Conservation (phyloP, 176 grass and related monocot genomes). For the Aegilops umbellulata region DNA sequence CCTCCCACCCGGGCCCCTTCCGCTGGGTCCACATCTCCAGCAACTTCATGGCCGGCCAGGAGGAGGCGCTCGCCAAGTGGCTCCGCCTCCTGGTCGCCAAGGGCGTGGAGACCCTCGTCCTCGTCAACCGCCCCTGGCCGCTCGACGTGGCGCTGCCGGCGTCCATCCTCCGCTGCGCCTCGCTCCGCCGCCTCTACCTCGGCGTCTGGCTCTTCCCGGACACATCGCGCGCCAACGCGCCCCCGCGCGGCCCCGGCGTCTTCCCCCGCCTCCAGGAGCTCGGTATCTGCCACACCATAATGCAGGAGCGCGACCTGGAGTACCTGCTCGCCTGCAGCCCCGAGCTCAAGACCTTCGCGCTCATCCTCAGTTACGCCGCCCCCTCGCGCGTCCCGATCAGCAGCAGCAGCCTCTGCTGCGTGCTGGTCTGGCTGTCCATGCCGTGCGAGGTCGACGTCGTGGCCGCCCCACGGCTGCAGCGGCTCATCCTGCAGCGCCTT, state of each 20-base stretch:
- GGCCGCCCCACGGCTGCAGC: not conserved
- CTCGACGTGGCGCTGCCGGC: not conserved
- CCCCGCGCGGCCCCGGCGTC: not conserved
- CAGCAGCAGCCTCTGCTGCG: constrained; percentile 14
- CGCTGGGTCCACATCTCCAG: not conserved
- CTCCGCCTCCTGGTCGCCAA: constrained; percentile 1
- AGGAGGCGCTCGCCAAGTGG: not conserved
- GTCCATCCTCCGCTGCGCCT: not conserved
- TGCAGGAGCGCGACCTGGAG: constrained; percentile 16
- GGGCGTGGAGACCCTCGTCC: not conserved
- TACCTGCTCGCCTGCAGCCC: constrained; percentile 29
- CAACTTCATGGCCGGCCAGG: not conserved
- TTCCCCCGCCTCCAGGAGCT: constrained; percentile 40
- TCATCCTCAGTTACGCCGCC: not conserved
- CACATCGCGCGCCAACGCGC: not conserved
- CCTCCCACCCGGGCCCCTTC: constrained; percentile 26
- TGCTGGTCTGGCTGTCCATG: not conserved
- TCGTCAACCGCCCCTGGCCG: constrained; percentile 10
- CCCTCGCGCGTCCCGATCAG: not conserved
- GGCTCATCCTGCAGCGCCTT: not conserved
- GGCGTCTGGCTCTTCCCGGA: not conserved
- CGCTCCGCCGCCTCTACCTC: constrained; percentile 33
- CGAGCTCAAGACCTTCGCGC: constrained; percentile 7
- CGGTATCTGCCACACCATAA: not conserved
- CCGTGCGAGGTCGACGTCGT: not conserved